A percentile compares a stretch with the other conserved stretches of the same genome.
Conservation (phyloP, 495 filamentous ascomycete species). For the Eremomyces bilateralis region DNA sequence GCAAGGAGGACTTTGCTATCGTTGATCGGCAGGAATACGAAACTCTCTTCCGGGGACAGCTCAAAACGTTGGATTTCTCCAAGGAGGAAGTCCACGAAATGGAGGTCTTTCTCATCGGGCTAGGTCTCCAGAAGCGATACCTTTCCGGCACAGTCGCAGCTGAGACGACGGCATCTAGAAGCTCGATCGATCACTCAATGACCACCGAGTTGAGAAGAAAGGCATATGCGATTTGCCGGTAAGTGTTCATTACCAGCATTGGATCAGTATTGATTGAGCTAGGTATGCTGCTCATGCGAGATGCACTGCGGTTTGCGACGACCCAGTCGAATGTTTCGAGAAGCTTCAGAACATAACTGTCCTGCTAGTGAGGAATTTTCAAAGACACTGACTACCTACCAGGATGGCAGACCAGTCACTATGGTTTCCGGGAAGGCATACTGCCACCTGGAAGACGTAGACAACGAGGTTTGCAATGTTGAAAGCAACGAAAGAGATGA, state of each 20-base stretch:
- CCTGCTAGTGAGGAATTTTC: neutral
- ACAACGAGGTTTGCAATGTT: too few relatives aligned
- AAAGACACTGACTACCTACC: neutral
- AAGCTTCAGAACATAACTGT: too few relatives aligned
- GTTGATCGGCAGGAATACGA: slow-evolving; percentile 1
- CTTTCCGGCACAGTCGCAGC: slow-evolving; percentile 1
- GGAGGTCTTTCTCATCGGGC: neutral
- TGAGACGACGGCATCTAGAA: neutral
- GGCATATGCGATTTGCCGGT: slow-evolving; percentile 3
- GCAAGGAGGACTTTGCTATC: slow-evolving; percentile 1
- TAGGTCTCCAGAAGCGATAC: neutral
- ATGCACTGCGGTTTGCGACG: too few relatives aligned
- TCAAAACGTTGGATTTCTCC: slow-evolving; percentile 1
- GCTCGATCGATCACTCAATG: neutral
- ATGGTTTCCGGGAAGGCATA: neutral
- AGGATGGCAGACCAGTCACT: neutral
- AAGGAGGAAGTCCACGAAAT: slow-evolving; percentile 1
- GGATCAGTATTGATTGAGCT: too few relatives aligned
- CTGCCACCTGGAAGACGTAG: neutral
- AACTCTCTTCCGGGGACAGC: neutral
- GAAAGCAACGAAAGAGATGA: too few relatives aligned
- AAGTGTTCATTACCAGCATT: too few relatives aligned
- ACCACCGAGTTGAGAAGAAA: slow-evolving; percentile 1
- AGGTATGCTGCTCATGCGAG: too few relatives aligned
- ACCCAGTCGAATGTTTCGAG: too few relatives aligned